Evolutionary conservation across 2,329 filamentous ascomycete genomes (phyloP), one percentile per base, ranked within the genome.

Genomic region (Coleophoma eucalyptorum): DNA sequence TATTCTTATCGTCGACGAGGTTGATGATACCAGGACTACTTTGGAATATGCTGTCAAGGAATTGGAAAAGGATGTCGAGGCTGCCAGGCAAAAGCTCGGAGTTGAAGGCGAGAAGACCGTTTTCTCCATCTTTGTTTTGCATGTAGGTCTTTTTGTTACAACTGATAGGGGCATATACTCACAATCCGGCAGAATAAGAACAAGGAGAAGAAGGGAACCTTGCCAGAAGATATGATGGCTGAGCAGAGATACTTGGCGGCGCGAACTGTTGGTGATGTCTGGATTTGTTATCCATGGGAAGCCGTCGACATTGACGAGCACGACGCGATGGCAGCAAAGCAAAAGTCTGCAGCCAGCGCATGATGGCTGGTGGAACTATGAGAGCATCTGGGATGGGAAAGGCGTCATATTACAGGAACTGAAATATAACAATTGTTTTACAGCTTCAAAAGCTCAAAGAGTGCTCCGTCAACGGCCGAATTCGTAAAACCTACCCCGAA

Each of bases 221-320:
- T 99, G 50, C 92, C 94, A 11, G 65, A 81, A 18, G 84, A 90
- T 35, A 90, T 97, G 81, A 77, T 93, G 57, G 72, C 78, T 38
- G 72, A 84, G 50, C 80, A 81, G 51, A 79, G 87, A 62, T 99
- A 99, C 73, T 72, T 88, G 59, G 94, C 94, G 19, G 90, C 94
- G 19, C 78, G 87, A 66, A 97, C 93, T 5, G 89, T 95, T 32
- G 82, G 81, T n/a, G 93, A 99, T 72, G 86, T 91, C 58, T 99
- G 94, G 94, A 97, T 97, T 69, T 95, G 90, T 79, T 99, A 99
- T 73, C 94, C 94, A 15, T 99, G 94, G 94, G 94, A 97, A 76
- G 94, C 94, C 41, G 87, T 73, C 33, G 89, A 97, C 67, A 97
- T 97, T 65, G 90, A 96, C 26, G 89, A 92, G 78, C 93, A 97